Evolutionary conservation across 2,329 filamentous ascomycete species (phyloP), one percentile per base, ranked within the genome.

Genomic region (Scorias spongiosa): DNA sequence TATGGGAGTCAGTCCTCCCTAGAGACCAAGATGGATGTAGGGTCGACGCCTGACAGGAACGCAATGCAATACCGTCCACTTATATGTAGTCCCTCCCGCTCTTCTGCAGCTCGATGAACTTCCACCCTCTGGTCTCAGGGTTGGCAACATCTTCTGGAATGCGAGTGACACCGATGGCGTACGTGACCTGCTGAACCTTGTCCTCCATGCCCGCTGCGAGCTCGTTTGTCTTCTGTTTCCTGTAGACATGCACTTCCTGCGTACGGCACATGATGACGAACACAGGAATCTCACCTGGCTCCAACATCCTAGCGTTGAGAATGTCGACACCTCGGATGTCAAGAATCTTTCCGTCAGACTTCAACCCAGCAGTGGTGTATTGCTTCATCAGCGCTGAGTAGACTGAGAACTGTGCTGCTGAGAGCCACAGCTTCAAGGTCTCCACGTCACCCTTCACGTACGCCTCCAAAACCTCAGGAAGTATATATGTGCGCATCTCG

Each of bases 81-180:
- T 69, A 84, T 51, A 81, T 79, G 57, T 83, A 96, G 67, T 98
- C 91, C 58, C 91, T 78, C 44, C 84, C 89, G 63, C 86, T 93
- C 80, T 98, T 98, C 66, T 98, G 91, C 71, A 98, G 78, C 69
- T 98, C 91, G 60, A 98, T 96, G 63, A 98, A 70, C 57, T 89
- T 81, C 91, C 91, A 98, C 29, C 91, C 91, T 59, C 88, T 76
- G 10, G 91, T 98, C 69, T 98, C 91, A 2, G 87, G 84, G 64
- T 98, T 96, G 70, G 81, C 89, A 53, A 96, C 89, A 54, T 98
- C 91, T 61, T 98, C 91, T 2, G 91, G 81, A 47, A 93, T 79
- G 51, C 91, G 75, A 2, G 91, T 98, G 48, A 98, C 83, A 55
- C 91, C 91, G 54, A 98, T 96, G 50, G 89, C 91, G 59, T 98